Evolutionary conservation across 73 alveolate genomes (phyloP), one percentile per base, ranked within the genome.

Genomic region (Blepharisma japonicum): DNA sequence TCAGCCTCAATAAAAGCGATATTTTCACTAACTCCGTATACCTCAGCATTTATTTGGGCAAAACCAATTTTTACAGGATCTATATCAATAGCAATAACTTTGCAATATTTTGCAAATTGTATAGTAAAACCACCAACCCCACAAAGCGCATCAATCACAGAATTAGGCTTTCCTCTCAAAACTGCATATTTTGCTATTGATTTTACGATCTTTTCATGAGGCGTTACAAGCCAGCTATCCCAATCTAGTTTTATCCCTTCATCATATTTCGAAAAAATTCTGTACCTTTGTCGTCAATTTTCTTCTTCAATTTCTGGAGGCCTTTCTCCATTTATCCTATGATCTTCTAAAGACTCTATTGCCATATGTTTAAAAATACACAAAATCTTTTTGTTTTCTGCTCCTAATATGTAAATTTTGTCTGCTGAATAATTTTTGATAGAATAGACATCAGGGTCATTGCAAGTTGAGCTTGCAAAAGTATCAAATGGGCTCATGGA

Each of bases 91-190:
- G 83, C 90, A 39, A 50, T 23, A 6, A 68, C 86, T 21, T 56
- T 70, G 54, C 79, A 61, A n/a, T 14, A 5, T 54, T 38, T 66
- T 0, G 83, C 90, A 42, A 91, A 87, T 20, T 53, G 94, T 18
- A 94, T 91, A 3, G 87, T 89, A 83, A 91, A 91, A 68, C 98
- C 98, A 6, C 98, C 98, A 32, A 92, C 87, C 7, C 97, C 98
- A 72, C 95, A 89, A 83, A 89, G 91, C 21, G 90, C 97, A 82
- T 94, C 98, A 38, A 94, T 85, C 54, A 89, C 91, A 4, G 61
- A 49, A 6, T 87, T 87, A 27, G 51, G 49, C 55, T 83, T 88
- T 68, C 81, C 70, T 47, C 89, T 88, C 3, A 32, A 32, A 32
- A 32, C 42, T 32, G 42, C 42, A 32, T 32, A 32, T 79, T 87